Percentiles rank a stretch among this genome's conserved stretches.
These are phyloP conservation scores for Candida sithepensis DNA, from an alignment of 805 yeast species.

Conservation along the genomic window DNA sequence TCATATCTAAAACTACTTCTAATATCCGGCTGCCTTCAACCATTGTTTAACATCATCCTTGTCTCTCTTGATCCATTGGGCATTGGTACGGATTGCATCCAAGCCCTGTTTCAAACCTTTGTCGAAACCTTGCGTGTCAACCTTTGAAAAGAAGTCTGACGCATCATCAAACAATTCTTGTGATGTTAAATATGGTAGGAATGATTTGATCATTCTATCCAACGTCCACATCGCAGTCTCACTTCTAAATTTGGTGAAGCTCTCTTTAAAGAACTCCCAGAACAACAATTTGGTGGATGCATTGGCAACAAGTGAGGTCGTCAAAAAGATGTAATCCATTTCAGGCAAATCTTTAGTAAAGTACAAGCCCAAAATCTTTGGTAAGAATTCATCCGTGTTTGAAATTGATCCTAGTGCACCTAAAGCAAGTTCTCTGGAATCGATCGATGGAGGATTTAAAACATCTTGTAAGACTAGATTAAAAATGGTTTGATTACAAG, in stretches of 20 bases:
- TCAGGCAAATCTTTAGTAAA: slow-evolving; percentile 44
- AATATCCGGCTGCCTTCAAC: slow-evolving; percentile 30
- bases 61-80: slow-evolving; percentile 50
- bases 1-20: no score
- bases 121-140: slow-evolving; percentile 53
- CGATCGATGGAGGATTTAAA: slow-evolving; percentile 48
- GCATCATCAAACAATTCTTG: slow-evolving; percentile 35
- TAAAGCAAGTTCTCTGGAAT: slow-evolving; percentile 55
- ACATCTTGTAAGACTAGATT: slow-evolving; percentile 44
- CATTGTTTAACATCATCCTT: slow-evolving; percentile 38
- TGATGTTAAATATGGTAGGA: slow-evolving; percentile 34
- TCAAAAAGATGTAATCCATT: slow-evolving; percentile 58
- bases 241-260: slow-evolving; percentile 43
- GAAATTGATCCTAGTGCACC: slow-evolving; percentile 49
- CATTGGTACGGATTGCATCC: slow-evolving; percentile 49
- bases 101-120: slow-evolving; percentile 53
- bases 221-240: slow-evolving; percentile 36
- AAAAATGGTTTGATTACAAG: slow-evolving; percentile 33
- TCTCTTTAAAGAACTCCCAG: slow-evolving; percentile 47
- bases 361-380: slow-evolving; percentile 37
- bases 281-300: slow-evolving; percentile 37
- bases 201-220: slow-evolving; percentile 33
- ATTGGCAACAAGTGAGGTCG: slow-evolving; percentile 45
- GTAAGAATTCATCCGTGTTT: slow-evolving; percentile 32
- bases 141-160: slow-evolving; percentile 39